Percentiles rank a stretch among this genome's conserved stretches.
These are phyloP conservation scores for Aspergillus nomiae DNA, from an alignment of 2,329 filamentous ascomycete genomes.

Conservation along the genomic window DNA sequence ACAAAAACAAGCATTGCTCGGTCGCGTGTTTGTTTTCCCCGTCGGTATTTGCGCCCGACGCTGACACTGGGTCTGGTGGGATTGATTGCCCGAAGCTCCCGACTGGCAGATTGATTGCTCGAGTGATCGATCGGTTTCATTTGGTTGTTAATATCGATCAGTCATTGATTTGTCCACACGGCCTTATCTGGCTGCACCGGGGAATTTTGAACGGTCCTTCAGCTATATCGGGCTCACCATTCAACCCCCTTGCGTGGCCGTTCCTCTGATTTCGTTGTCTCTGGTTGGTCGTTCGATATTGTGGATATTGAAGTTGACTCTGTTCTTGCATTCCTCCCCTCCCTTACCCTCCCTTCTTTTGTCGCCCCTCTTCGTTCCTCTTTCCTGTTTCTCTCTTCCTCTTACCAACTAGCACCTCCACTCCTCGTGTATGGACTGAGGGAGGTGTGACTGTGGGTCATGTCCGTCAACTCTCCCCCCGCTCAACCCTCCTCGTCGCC, in stretches of 20 bases:
- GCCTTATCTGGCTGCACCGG: conserved; percentile 6
- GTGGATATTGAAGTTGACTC: conserved; percentile 3
- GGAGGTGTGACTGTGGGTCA: conserved; percentile 37
- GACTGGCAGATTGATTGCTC: background rate
- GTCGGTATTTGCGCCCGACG: conserved; percentile 25
- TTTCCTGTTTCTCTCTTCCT: background rate
- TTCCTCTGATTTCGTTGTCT: background rate
- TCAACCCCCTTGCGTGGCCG: conserved; percentile 17
- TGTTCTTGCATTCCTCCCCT: conserved; percentile 7
- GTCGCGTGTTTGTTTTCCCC: conserved; percentile 6
- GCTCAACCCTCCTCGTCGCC: conserved; percentile 35
- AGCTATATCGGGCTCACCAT: background rate
- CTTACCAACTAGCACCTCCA: conserved; percentile 11
- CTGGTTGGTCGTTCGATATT: conserved; percentile 3
- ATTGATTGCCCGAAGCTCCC: conserved; percentile 6
- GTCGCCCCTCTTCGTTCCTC: conserved; percentile 1
- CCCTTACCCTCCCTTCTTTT: background rate
- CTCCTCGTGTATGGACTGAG: conserved; percentile 37
- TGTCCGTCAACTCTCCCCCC: conserved; percentile 42
- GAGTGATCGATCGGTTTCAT: background rate
- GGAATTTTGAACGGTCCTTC: conserved; percentile 18
- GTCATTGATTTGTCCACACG: background rate
- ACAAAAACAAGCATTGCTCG: conserved; percentile 4
- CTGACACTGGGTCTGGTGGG: conserved; percentile 10
- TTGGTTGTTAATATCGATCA: background rate